Base-by-base conservation (phyloP, 768 basidiomycete genomes). In the Cubamyces lactineus region DNA sequence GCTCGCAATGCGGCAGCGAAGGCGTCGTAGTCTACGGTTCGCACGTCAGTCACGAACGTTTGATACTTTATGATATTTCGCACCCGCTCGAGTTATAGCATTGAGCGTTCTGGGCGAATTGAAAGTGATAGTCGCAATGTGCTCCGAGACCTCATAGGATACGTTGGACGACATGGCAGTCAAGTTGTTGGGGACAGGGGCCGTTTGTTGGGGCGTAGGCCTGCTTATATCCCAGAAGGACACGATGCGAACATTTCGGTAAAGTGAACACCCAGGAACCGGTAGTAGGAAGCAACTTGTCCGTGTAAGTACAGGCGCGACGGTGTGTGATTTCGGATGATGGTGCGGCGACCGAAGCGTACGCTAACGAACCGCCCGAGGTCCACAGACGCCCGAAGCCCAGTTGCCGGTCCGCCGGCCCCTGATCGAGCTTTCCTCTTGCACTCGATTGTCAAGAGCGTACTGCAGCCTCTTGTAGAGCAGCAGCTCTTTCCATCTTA, bases 121-220 rank as follows among this genome's bases (percentile, higher is more conserved):
- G 50, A 90, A 75, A 3, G 87, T 87, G 57, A 90, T 85, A 1
- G 86, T 88, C 16, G 88, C 88, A 63, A 90, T 87, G 28, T 81
- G 78, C 54, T 82, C 77, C 24, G 79, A 78, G 60, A 88, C 73
- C 21, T 82, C 68, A 53, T 87, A 75, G 0, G 70, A 76, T 39
- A 86, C 69, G 19, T 77, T 77, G 64, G 79, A 81, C 80, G 81
- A 81, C 70, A 24, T 21, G 50, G 43, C 12, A 34, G 49, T 12
- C 28, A 46, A 19, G 41, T 23, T 38, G 26, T 30, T 46, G 43
- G 55, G 61, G 30, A 24, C 42, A 47, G 39, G 23, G 47, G 38
- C 38, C 28, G 54, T 34, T 40, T 30, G 24, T 48, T 30, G 21
- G 8, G 41, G 47, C 26, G 21, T 23, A 23, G 15, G 16, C 21